Evolutionary conservation across 176 grass and related monocot species (phyloP).

Genomic region (Carex scoparia): DNA sequence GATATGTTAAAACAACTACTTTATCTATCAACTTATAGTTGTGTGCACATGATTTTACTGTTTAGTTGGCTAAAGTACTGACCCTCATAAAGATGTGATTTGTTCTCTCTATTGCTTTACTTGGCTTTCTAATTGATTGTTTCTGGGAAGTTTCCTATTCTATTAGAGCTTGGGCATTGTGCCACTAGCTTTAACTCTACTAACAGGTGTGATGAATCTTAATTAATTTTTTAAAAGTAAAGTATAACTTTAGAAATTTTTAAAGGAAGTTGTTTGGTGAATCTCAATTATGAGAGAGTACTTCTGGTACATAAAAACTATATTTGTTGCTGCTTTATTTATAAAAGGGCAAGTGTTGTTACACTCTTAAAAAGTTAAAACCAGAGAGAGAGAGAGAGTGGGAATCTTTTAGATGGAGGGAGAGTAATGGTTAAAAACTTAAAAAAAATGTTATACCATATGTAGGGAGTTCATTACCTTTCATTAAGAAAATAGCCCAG

Average conservation of each 20-base stretch:
- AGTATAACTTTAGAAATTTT: conserved; percentile 17
- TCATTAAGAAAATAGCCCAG: background rate
- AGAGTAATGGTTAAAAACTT: background rate
- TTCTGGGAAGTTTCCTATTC: conserved; percentile 48
- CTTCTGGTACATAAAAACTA: background rate
- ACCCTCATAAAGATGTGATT: conserved; percentile 18
- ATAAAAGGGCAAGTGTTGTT: background rate
- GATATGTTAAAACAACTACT: conserved; percentile 5
- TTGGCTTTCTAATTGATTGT: conserved; percentile 27
- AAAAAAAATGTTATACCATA: background rate
- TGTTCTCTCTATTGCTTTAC: conserved; percentile 29
- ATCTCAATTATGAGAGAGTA: conserved; percentile 2
- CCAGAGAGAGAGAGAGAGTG: background rate
- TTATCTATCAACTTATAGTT: conserved; percentile 11
- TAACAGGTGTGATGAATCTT: background rate
- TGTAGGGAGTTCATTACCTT: background rate
- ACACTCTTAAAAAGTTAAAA: background rate
- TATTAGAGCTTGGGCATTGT: conserved; percentile 25
- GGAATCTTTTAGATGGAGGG: background rate
- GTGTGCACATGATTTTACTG: conserved; percentile 15
- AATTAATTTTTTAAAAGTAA: background rate
- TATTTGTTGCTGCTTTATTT: background rate
- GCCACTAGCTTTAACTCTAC: background rate
- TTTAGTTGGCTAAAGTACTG: conserved; percentile 13
- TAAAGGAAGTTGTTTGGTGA: conserved; percentile 1